Conservation (phyloP, 1,139 yeast genomes). For the Yamadazyma buinensis region DNA sequence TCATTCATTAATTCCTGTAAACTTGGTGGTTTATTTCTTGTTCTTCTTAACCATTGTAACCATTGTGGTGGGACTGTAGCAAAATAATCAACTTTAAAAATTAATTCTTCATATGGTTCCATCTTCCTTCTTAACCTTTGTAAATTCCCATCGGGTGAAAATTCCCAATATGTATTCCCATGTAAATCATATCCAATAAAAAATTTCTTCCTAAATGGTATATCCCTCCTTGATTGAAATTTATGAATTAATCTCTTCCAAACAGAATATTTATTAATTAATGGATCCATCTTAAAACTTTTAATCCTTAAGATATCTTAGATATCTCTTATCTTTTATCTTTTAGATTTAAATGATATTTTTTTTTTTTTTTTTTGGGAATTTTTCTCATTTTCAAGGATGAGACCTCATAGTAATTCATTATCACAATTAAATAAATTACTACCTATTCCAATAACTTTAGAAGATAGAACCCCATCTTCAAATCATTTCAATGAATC, state of each 20-base stretch:
- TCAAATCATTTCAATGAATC: conserved; percentile 12
- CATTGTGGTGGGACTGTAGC: conserved; percentile 63
- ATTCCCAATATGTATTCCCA: conserved; percentile 87
- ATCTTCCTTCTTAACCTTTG: conserved; percentile 47
- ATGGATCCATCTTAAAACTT: conserved; percentile 38
- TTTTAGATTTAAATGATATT: no score
- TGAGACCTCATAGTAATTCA: conserved; percentile 15
- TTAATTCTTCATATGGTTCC: conserved; percentile 40
- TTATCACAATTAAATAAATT: conserved; percentile 28
- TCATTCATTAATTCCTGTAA: conserved; percentile 60
- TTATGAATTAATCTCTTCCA: conserved; percentile 47
- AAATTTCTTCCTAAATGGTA: conserved; percentile 61
- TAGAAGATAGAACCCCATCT: conserved; percentile 17
- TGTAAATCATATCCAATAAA: conserved; percentile 72
- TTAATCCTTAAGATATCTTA: no score
- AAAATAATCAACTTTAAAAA: conserved; percentile 49
- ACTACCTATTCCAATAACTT: conserved; percentile 38
- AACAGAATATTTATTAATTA: conserved; percentile 35
- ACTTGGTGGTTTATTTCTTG: conserved; percentile 58
- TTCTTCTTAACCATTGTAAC: conserved; percentile 75
- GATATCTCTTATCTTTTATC: no score
- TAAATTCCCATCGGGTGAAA: conserved; percentile 48
- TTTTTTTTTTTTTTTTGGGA: no score
- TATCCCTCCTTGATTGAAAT: conserved; percentile 58
- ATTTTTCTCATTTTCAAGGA: no score